Evolutionary conservation across 129 eudicot species (phyloP), one percentile per base, ranked within the genome.

Genomic region (Saposhnikovia divaricata): DNA sequence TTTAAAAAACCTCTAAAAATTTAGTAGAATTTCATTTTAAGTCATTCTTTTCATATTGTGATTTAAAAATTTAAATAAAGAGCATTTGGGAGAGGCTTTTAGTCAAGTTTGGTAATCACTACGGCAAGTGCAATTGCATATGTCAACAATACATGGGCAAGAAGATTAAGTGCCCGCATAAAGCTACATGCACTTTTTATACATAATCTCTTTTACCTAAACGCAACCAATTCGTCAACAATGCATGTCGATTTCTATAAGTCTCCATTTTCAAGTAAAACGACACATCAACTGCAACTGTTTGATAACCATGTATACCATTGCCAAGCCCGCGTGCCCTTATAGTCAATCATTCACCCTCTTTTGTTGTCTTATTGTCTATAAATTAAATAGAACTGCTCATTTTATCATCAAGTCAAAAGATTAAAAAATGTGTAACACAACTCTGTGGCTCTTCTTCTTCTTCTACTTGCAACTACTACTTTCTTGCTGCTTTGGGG

Each of bases 401-500:
- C 23, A 31, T 12, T 11, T 31, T 68, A 61, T 61, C 69, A n/a
- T 25, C 73, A 68, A 27, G 4, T 31, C 42, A 15, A 2, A 84
- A 70, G 68, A 77, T 38, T 66, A 74, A 0, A 73, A 78, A 9
- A 78, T 78, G 66, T 11, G 48, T 3, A 84, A 77, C 79, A 66
- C 69, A 53, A 44, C 72, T 75, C 28, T 84, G 48, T 81, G 72
- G 27, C 42, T 82, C 77, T 46, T 82, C 81, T 31, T 31, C 34
- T 81, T 87, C 74, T 74, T 84, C 71, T 81, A 73, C 84, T 59
- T 87, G 48, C 2, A 80, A 80, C 28, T 85, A 82, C 39, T 85
- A 82, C 39, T 85, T 88, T 82, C 80, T 72, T 16, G 87, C 18
- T 82, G 90, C 82, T 84, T 77, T 8, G 89, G 81, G 9, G 73